Evolutionary conservation across 768 basidiomycete species (phyloP), one percentile per base, ranked within the genome.

Genomic region (Neoboletus brunneissimus): DNA sequence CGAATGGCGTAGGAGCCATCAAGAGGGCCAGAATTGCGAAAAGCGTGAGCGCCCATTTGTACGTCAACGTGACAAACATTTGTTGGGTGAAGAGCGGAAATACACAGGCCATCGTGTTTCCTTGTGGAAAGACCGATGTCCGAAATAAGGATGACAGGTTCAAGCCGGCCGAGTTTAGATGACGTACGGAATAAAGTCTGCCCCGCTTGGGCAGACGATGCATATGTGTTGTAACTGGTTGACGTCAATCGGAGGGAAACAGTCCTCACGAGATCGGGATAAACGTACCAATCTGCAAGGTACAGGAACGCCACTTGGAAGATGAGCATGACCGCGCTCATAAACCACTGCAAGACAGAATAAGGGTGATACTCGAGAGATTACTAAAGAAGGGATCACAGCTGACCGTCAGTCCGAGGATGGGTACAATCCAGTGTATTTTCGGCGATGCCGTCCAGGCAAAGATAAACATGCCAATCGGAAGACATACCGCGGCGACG

Each of bases 381-480:
- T 18, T 23, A 38, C 18, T 8, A 18, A 18, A 40, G 15, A 29
- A 8, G 10, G 40, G 46, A 46, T 8, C 18, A 10, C 6, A 25
- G 20, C 64, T 48, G 8, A 70, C 67, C 59, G 64, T 59, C 34
- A 69, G 15, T 53, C 64, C 67, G 15, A 62, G 40, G 11, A 59
- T 22, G 2, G 69, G 64, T 3, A n/a, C 82, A 15, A 86, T 81
- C 88, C 88, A 90, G 50, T 78, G 81, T 15, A 88, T 75, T 3
- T 58, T 62, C 0, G 79, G 63, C 54, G 77, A 82, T 16, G 83
- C 80, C 22, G 84, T 83, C 83, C 86, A 89, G 0, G 85, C 87
- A 61, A 84, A 89, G 16, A 89, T 81, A 67, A 88, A 82, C 78
- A 87, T 83, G 29, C 79, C 79, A 1, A 75, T 57, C 0, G 86